A percentile compares a stretch with the other conserved stretches of the same genome.
Conservation (phyloP, 2,329 filamentous ascomycete species). For the Aspergillus carbonarius region DNA sequence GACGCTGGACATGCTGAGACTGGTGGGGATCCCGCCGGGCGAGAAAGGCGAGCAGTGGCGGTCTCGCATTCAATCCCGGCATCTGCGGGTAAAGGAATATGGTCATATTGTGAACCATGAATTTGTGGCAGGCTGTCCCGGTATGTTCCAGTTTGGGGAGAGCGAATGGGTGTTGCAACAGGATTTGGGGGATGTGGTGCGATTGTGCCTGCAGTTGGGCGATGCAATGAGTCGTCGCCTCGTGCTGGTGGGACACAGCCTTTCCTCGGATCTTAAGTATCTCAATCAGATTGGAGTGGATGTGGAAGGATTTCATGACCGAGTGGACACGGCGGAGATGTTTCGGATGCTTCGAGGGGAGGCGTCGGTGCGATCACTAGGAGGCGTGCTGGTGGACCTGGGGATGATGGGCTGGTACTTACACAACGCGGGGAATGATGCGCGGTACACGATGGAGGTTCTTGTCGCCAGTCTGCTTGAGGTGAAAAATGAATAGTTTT, state of each 20-base stretch:
- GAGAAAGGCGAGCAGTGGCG: constrained; percentile 66
- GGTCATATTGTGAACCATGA: constrained; percentile 63
- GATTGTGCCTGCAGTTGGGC: constrained; percentile 54
- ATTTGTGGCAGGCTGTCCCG: constrained; percentile 72
- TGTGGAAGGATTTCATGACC: constrained; percentile 56
- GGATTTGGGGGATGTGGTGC: constrained; percentile 49
- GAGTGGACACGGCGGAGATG: constrained; percentile 71
- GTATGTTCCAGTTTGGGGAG: constrained; percentile 68
- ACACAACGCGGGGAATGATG: constrained; percentile 90
- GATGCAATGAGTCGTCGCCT: constrained; percentile 53
- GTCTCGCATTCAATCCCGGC: constrained; percentile 63
- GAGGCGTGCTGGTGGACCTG: constrained; percentile 62
- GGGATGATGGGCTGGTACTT: constrained; percentile 63
- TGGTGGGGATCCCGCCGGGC: constrained; percentile 60
- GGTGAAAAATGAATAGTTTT: not conserved
- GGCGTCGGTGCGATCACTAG: constrained; percentile 57
- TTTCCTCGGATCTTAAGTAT: constrained; percentile 66
- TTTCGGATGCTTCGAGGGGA: constrained; percentile 63
- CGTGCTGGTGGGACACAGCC: constrained; percentile 77
- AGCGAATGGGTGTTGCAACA: constrained; percentile 56
- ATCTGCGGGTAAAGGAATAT: constrained; percentile 75
- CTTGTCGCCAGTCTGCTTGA: constrained; percentile 56
- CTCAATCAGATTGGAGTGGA: constrained; percentile 63
- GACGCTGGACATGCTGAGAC: constrained; percentile 68
- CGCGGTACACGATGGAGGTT: constrained; percentile 72